Evolutionary conservation across 805 yeast species (phyloP), one percentile per base, ranked within the genome.

Genomic region (Hanseniaspora pseudoguilliermondii): DNA sequence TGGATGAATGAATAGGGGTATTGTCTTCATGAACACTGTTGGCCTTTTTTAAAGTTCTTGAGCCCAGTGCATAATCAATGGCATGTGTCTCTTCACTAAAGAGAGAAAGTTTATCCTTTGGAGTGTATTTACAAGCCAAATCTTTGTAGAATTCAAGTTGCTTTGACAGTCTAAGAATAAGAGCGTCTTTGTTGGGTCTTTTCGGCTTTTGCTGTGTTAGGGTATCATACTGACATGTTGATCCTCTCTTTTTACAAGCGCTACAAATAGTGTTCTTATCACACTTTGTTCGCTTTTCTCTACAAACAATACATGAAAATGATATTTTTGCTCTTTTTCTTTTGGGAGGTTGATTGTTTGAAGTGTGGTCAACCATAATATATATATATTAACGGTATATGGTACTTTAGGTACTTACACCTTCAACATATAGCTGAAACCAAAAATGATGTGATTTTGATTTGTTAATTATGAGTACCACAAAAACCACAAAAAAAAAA

Each of bases 271-370:
- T 69, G 55, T 66, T 67, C 42, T 65, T 63, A 57, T 69, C 70
- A 55, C 72, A 69, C 54, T 64, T 68, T 0, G 69, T 65, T 58
- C 68, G 66, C 1, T 68, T 62, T 49, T 61, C 62, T 49, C 71
- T 57, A 50, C 72, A 69, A 1, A 63, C 62, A 50, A 65, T 64
- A 52, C 72, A 69, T 16, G 67, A 70, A 54, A 62, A 69, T 0
- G 72, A 69, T 7, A 69, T 53, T 48, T 71, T 60, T 46, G 68
- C 63, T 40, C 72, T 61, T 43, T 61, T 65, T 48, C 58, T 29
- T 20, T 44, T 52, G 0, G 13, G 5, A 27, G 25, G 16, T 15
- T 7, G 44, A 6, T 15, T 4, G 9, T 23, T 16, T 23, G 44
- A 23, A 15, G 23, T 20, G 4, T 44, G 25, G 2, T 8, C 8